Evolutionary conservation across 768 basidiomycete genomes (phyloP).

Genomic region (Boletus patriciae): DNA sequence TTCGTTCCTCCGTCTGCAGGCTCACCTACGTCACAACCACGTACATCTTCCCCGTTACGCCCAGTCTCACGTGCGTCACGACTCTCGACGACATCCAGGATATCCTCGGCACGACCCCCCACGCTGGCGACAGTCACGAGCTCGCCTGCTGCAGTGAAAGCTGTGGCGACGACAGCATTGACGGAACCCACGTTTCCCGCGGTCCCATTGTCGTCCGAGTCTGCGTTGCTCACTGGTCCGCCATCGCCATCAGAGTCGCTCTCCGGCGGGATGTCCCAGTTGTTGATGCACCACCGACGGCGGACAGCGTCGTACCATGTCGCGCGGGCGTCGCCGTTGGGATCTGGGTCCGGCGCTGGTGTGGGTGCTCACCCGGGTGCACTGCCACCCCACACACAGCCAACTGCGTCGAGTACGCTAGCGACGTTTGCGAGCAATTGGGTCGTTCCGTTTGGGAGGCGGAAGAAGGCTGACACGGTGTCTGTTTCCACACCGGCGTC

Average conservation of each 20-base stretch:
- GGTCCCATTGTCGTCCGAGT: constrained; percentile 38
- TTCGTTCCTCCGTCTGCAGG: constrained; percentile 28
- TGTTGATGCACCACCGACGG: constrained; percentile 45
- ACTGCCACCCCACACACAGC: constrained; percentile 13
- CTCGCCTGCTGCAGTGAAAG: constrained; percentile 50
- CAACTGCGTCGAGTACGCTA: constrained; percentile 51
- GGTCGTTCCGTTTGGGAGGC: constrained; percentile 64
- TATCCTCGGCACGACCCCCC: constrained; percentile 65
- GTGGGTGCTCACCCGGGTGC: background rate
- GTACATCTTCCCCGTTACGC: constrained; percentile 57
- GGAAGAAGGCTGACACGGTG: constrained; percentile 36
- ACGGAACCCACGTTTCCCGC: constrained; percentile 54
- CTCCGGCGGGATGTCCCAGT: constrained; percentile 58
- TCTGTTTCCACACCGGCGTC: constrained; percentile 4
- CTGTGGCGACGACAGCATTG: constrained; percentile 65
- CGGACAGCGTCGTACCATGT: constrained; percentile 63
- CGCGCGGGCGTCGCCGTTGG: constrained; percentile 50
- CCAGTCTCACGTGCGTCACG: constrained; percentile 74
- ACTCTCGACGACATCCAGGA: constrained; percentile 64
- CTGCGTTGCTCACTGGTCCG: constrained; percentile 36
- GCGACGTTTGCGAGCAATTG: constrained; percentile 63
- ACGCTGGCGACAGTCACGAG: constrained; percentile 50
- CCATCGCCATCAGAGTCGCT: constrained; percentile 64
- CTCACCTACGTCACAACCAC: constrained; percentile 34
- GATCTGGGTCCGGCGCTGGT: constrained; percentile 13